Evolutionary conservation across 1,284 basidiomycete genomes (phyloP), one percentile per base, ranked within the genome.

Genomic region (Leccinum pachyderme): DNA sequence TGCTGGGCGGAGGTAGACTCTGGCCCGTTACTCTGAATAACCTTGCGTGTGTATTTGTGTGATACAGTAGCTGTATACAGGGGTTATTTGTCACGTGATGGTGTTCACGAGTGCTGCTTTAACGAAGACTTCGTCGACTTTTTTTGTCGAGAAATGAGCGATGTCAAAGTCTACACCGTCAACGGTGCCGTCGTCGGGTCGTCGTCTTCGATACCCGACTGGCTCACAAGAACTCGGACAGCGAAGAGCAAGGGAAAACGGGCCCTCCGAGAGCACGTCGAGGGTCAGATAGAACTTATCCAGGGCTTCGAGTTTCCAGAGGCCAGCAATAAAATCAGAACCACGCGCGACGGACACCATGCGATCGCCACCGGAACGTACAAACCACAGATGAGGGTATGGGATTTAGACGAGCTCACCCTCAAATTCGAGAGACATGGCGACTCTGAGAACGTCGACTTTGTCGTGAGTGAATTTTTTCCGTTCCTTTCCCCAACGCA

Each of bases 241-340:
- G 61, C 73, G 5, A 79, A 79, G 57, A 63, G 67, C 33, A 81
- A 76, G 60, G 80, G 78, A 25, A 89, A 88, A 67, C 80, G 86
- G 46, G 80, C 79, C 0, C 65, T 77, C 4, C 76, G 81, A 56
- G 89, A 92, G 62, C 86, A 87, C 51, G 72, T 89, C 35, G 86
- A 92, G 67, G 86, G 87, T 2, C 82, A 84, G 39, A 83, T 96
- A 62, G 91, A 95, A 70, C 87, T 96, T 60, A 87, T 96, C 47
- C 94, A 97, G 69, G 91, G 96, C 61, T 97, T 99, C 71, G 92
- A 95, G 65, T 99, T 99, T 62, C 95, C 97, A 8, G 94, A 98
- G 70, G 95, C 95, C 11, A 94, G 92, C 68, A 96, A 94, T 72
- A 87, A 86, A 66, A 82, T 99, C 65, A 92, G 87, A 72, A 91